A percentile compares a stretch with the other conserved stretches of the same genome.
Conservation (phyloP, 768 basidiomycete species). For the Xerocomus brunneocitrinus region DNA sequence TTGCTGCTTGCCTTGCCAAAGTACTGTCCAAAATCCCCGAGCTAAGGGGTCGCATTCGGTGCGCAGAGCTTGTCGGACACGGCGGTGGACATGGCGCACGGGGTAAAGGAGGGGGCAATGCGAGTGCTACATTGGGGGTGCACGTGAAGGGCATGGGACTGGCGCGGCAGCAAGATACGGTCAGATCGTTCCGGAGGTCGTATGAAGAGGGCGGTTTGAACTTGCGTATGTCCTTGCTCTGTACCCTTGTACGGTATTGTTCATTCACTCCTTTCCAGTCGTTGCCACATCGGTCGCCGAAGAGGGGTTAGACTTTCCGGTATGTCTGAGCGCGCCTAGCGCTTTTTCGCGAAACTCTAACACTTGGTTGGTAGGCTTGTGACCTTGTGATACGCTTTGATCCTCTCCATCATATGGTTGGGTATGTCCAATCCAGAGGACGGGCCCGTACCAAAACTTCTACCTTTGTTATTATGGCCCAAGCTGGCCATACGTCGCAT, state of each 20-base stretch:
- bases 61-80: conserved; percentile 69
- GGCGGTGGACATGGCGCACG: conserved; percentile 37
- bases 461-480: conserved; percentile 78
- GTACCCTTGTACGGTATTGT: not conserved
- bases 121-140: conserved; percentile 24
- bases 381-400: conserved; percentile 87
- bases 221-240: conserved; percentile 46
- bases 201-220: conserved; percentile 67
- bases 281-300: conserved; percentile 87
- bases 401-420: conserved; percentile 73
- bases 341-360: not conserved
- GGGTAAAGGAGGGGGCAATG: conserved; percentile 13
- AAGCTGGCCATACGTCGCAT: conserved; percentile 51
- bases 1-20: conserved; percentile 64
- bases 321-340: conserved; percentile 29
- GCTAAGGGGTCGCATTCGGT: conserved; percentile 51
- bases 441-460: conserved; percentile 74
- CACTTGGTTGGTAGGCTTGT: conserved; percentile 54
- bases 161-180: conserved; percentile 52
- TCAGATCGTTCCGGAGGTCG: conserved; percentile 58
- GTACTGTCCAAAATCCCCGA: conserved; percentile 58
- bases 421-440: conserved; percentile 87
- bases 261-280: conserved; percentile 36
- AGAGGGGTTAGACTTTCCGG: conserved; percentile 88
- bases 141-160: conserved; percentile 49